A percentile compares a stretch with the other conserved stretches of the same genome.
phyloP scores from a whole-genome alignment of 108 stramenopile species.

The Chaetoceros tenuissimus region DNA sequence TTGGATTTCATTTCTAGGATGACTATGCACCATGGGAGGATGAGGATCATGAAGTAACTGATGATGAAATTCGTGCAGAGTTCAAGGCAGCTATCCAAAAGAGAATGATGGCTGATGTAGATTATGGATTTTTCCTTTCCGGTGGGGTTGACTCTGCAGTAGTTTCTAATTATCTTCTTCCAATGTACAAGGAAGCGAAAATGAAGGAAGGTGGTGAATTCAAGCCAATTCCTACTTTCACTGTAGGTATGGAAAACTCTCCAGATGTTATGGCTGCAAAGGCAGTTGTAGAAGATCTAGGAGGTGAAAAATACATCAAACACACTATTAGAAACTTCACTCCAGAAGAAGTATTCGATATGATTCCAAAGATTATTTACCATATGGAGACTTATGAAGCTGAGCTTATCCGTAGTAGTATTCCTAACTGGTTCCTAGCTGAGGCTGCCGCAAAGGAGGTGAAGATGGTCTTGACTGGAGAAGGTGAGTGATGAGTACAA shows the following conservation, averaged over 20 bases:
- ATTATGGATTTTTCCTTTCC: slow-evolving; percentile 63
- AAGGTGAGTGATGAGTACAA: neutral
- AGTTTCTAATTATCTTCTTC: slow-evolving; percentile 50
- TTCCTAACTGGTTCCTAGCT: slow-evolving; percentile 72
- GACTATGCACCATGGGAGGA: slow-evolving; percentile 59
- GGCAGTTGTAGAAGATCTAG: slow-evolving; percentile 58
- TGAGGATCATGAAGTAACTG: slow-evolving; percentile 22
- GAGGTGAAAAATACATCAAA: slow-evolving; percentile 38
- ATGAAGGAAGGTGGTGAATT: slow-evolving; percentile 33
- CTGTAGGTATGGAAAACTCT: slow-evolving; percentile 69
- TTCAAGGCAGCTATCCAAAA: slow-evolving; percentile 51
- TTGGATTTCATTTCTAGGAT: slow-evolving; percentile 10
- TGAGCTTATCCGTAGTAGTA: slow-evolving; percentile 63
- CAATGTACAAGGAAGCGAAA: slow-evolving; percentile 36
- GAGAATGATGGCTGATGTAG: slow-evolving; percentile 73
- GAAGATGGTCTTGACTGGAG: slow-evolving; percentile 70
- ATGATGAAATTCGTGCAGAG: slow-evolving; percentile 51
- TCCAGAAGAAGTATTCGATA: slow-evolving; percentile 59
- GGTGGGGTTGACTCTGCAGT: slow-evolving; percentile 74
- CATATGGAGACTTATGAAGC: slow-evolving; percentile 83
- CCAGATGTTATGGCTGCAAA: slow-evolving; percentile 68
- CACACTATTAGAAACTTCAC: slow-evolving; percentile 53
- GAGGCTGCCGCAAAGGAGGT: slow-evolving; percentile 61
- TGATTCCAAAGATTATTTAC: slow-evolving; percentile 65
- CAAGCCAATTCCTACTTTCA: slow-evolving; percentile 53